Percentiles rank a stretch among this genome's conserved stretches.
Evolutionary conservation across 2,329 filamentous ascomycete species (phyloP).

Genomic region (Ophiocordyceps robertsii): DNA sequence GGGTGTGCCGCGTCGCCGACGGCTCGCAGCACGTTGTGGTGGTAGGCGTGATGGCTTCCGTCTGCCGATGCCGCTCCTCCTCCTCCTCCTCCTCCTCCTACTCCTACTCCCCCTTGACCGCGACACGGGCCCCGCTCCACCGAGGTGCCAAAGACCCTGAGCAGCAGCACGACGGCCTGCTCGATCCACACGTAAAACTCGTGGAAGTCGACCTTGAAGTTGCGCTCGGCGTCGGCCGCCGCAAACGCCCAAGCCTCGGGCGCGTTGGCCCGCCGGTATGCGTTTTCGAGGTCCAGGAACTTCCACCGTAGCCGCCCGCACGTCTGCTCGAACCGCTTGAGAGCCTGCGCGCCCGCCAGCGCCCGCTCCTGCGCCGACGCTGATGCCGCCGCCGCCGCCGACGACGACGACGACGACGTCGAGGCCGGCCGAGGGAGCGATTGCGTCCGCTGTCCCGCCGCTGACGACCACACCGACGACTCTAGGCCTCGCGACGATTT

Average conservation of each 20-base stretch:
- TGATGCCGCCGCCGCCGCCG: neutral
- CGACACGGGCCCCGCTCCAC: constrained; percentile 16
- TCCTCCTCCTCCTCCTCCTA: no score
- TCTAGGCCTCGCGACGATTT: constrained; percentile 4
- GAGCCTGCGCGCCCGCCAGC: constrained; percentile 21
- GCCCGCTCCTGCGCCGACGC: neutral
- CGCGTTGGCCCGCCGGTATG: constrained; percentile 36
- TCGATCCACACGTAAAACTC: constrained; percentile 65
- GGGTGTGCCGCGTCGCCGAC: constrained; percentile 45
- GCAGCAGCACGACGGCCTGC: constrained; percentile 52
- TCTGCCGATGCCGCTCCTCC: neutral
- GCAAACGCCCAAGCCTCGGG: constrained; percentile 20
- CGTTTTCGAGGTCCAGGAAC: constrained; percentile 42
- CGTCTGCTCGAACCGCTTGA: constrained; percentile 46
- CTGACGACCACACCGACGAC: constrained; percentile 4
- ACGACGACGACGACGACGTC: no score
- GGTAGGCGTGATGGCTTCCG: constrained; percentile 39
- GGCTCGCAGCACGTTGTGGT: constrained; percentile 54
- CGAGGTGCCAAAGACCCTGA: constrained; percentile 47
- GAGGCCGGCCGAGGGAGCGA: constrained; percentile 2
- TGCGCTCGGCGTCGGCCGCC: constrained; percentile 40
- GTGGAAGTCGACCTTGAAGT: constrained; percentile 69
- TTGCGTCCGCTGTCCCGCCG: neutral
- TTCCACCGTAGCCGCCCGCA: constrained; percentile 51
- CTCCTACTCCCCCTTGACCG: no score